Conservation (phyloP, 1,284 basidiomycete species). For the Neonothopanus nambi region DNA sequence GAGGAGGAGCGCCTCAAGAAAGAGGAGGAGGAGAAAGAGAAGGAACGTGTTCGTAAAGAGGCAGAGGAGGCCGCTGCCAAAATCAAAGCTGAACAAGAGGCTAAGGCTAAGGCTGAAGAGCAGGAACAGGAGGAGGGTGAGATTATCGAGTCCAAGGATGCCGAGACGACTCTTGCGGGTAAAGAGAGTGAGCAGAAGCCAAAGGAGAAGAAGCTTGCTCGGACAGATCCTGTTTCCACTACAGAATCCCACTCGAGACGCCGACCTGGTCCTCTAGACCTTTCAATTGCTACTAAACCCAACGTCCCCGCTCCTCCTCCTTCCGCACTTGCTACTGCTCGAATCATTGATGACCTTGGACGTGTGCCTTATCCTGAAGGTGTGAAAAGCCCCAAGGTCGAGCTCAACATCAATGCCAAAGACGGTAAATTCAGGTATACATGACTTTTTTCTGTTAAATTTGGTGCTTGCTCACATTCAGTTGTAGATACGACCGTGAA, state of each 20-base stretch:
- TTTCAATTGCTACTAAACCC: conserved; percentile 44
- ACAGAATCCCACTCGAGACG: conserved; percentile 38
- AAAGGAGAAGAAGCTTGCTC: conserved; percentile 51
- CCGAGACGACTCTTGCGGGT: conserved; percentile 20
- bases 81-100: conserved; percentile 31
- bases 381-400: conserved; percentile 80
- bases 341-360: conserved; percentile 82
- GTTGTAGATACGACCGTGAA: conserved; percentile 87
- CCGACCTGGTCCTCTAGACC: conserved; percentile 76
- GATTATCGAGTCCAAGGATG: conserved; percentile 40
- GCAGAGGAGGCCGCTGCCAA: conserved; percentile 32
- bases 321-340: conserved; percentile 73
- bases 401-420: conserved; percentile 84
- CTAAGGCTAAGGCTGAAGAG: conserved; percentile 32
- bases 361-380: conserved; percentile 84
- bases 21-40: no score
- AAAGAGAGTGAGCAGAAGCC: conserved; percentile 33
- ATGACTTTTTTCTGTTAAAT: not conserved
- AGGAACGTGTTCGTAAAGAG: conserved; percentile 32
- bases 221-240: conserved; percentile 58
- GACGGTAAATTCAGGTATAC: conserved; percentile 86
- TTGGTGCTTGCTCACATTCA: not conserved
- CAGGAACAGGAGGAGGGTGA: conserved; percentile 44
- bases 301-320: conserved; percentile 49
- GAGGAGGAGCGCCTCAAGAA: no score